Conservation (phyloP, 2,329 filamentous ascomycete genomes). For the Plectosphaerella plurivora region DNA sequence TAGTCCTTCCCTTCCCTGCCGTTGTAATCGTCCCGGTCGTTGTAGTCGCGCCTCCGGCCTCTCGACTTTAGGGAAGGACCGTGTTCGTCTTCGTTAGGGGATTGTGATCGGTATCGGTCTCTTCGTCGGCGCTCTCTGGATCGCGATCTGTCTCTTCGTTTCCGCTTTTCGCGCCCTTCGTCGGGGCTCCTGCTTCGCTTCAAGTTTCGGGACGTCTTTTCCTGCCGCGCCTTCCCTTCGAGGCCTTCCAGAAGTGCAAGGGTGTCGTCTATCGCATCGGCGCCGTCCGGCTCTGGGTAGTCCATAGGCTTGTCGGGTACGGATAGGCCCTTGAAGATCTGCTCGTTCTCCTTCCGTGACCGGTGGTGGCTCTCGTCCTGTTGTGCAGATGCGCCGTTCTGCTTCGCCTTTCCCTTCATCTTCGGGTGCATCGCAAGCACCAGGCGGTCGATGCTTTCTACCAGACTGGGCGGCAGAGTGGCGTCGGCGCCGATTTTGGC, state of each 20-base stretch:
- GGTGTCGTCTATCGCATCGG: conserved; percentile 83
- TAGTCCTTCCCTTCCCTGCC: conserved; percentile 48
- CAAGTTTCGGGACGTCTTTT: conserved; percentile 33
- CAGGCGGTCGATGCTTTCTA: conserved; percentile 87
- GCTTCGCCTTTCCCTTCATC: conserved; percentile 58
- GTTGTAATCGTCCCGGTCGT: conserved; percentile 36
- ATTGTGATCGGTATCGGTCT: conserved; percentile 24
- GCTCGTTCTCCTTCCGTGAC: conserved; percentile 64
- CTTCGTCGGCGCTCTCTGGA: conserved; percentile 34
- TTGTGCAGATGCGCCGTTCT: conserved; percentile 23
- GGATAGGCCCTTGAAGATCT: conserved; percentile 85
- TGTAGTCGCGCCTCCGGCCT: conserved; percentile 31
- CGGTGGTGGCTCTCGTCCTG: conserved; percentile 34
- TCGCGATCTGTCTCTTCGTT: conserved; percentile 34
- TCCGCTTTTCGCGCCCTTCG: conserved; percentile 39
- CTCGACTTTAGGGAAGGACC: conserved; percentile 17
- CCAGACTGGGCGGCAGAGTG: conserved; percentile 74
- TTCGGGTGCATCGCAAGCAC: conserved; percentile 88
- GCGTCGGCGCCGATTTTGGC: conserved; percentile 67
- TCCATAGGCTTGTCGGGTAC: conserved; percentile 69
- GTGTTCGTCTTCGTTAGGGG: conserved; percentile 42
- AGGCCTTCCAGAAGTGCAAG: conserved; percentile 86
- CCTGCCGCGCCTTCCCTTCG: conserved; percentile 56
- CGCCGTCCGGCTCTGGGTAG: conserved; percentile 28
- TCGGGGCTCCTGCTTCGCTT: conserved; percentile 59